Evolutionary conservation across 495 filamentous ascomycete species (phyloP).

Genomic region (Jackrogersella multiformis): DNA sequence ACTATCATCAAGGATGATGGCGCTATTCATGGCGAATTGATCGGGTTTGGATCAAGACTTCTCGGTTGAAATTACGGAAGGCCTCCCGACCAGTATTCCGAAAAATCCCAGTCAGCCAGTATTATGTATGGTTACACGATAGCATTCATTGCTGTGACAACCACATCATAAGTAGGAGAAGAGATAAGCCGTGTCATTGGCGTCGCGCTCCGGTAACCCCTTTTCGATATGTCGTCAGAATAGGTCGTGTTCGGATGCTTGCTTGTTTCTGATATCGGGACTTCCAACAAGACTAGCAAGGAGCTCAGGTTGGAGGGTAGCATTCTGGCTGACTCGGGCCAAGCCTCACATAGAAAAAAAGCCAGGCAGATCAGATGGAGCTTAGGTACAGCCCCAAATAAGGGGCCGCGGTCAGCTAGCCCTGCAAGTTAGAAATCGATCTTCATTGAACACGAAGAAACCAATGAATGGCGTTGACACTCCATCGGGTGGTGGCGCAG

Average conservation of each 20-base stretch:
- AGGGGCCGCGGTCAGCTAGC: slow-evolving; percentile 38
- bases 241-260: slow-evolving; percentile 39
- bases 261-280: slow-evolving; percentile 44
- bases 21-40: slow-evolving; percentile 27
- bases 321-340: slow-evolving; percentile 34
- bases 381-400: slow-evolving; percentile 46
- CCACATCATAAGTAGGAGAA: slow-evolving; percentile 1
- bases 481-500: slow-evolving; percentile 33
- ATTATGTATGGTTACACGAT: background rate
- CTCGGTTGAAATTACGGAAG: slow-evolving; percentile 3
- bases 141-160: slow-evolving; percentile 17
- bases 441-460: slow-evolving; percentile 42
- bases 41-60: slow-evolving; percentile 11
- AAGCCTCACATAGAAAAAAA: slow-evolving; percentile 34
- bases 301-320: slow-evolving; percentile 34
- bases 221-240: slow-evolving; percentile 32
- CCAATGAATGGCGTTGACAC: slow-evolving; percentile 39
- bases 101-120: no score
- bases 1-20: slow-evolving; percentile 37
- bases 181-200: slow-evolving; percentile 29
- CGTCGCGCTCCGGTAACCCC: slow-evolving; percentile 16
- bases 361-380: slow-evolving; percentile 24
- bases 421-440: slow-evolving; percentile 39
- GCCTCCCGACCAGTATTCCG: background rate
- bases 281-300: slow-evolving; percentile 32